A percentile compares a stretch with the other conserved stretches of the same genome.
phyloP scores from a whole-genome alignment of 768 basidiomycete species.

The Hebeloma cylindrosporum region DNA sequence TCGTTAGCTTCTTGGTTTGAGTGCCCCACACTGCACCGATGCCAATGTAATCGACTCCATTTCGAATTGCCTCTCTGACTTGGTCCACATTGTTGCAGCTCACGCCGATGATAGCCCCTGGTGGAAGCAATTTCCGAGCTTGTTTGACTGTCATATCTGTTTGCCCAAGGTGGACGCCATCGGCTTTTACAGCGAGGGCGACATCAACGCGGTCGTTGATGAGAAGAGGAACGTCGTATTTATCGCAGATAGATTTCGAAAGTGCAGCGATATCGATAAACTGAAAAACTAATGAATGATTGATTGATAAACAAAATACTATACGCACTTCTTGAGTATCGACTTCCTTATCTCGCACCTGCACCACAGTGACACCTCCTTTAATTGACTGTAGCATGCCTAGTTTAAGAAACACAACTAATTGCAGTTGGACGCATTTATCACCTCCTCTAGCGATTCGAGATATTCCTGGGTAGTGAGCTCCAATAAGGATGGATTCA shows the following conservation, averaged over 20 bases:
- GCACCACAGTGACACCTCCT: constrained; percentile 89
- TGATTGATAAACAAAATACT: not conserved
- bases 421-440: constrained; percentile 5
- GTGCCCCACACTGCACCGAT: constrained; percentile 86
- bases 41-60: constrained; percentile 82
- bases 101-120: constrained; percentile 73
- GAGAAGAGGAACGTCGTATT: constrained; percentile 77
- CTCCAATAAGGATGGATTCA: constrained; percentile 8
- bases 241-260: constrained; percentile 71
- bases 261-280: constrained; percentile 73
- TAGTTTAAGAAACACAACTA: constrained; percentile 3
- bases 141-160: constrained; percentile 73
- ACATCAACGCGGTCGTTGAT: constrained; percentile 91
- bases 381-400: constrained; percentile 55
- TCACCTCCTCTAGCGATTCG: constrained; percentile 73
- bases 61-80: constrained; percentile 56
- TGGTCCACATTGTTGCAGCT: constrained; percentile 73
- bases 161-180: constrained; percentile 90
- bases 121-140: constrained; percentile 68
- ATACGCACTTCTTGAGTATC: constrained; percentile 75
- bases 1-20: constrained; percentile 71
- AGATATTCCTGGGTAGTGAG: constrained; percentile 59
- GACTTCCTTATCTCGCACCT: constrained; percentile 81
- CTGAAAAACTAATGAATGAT: constrained; percentile 35
- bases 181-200: constrained; percentile 71